These are phyloP conservation scores for Irpex sp. DNA, from an alignment of 1,284 basidiomycete genomes.

Conservation along the genomic window DNA sequence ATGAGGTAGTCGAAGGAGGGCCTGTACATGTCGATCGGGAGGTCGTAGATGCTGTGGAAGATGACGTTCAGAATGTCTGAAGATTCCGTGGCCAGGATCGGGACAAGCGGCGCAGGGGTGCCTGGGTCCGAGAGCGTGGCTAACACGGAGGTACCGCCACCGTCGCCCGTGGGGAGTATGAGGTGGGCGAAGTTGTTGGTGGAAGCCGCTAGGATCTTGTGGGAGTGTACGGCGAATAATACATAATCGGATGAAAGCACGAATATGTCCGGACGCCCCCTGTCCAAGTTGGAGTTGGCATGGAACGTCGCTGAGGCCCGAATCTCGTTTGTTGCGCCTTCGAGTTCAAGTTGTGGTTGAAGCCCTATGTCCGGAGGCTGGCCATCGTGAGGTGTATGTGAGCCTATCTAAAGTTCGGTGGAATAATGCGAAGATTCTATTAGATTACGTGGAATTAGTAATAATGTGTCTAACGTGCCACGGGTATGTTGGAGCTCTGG, in stretches of 20 bases:
- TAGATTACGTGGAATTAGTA: too few species aligned
- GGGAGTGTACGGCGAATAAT: constrained; percentile 51
- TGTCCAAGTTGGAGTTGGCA: neutral
- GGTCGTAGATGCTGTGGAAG: constrained; percentile 31
- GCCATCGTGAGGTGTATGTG: too few species aligned
- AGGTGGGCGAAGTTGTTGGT: constrained; percentile 34
- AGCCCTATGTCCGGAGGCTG: too few species aligned
- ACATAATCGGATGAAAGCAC: constrained; percentile 69
- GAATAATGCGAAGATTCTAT: too few species aligned
- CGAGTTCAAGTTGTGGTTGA: too few species aligned
- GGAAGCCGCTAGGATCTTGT: constrained; percentile 32
- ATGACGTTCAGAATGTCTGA: constrained; percentile 33
- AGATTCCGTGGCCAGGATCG: constrained; percentile 16
- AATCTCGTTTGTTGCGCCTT: too few species aligned
- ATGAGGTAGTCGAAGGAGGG: constrained; percentile 28
- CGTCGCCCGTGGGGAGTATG: constrained; percentile 18
- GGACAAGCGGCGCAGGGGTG: constrained; percentile 7
- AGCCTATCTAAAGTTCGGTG: too few species aligned
- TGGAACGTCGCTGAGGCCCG: neutral
- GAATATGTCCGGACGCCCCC: constrained; percentile 48
- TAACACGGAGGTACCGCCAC: too few species aligned
- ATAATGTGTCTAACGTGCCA: too few species aligned
- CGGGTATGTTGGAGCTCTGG: too few species aligned
- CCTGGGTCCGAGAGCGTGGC: too few species aligned
- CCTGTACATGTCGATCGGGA: constrained; percentile 31